Percentiles rank a stretch among this genome's conserved stretches.
These are phyloP conservation scores for Diaporthe citriasiana DNA, from an alignment of 2,329 filamentous ascomycete genomes.

Conservation along the genomic window DNA sequence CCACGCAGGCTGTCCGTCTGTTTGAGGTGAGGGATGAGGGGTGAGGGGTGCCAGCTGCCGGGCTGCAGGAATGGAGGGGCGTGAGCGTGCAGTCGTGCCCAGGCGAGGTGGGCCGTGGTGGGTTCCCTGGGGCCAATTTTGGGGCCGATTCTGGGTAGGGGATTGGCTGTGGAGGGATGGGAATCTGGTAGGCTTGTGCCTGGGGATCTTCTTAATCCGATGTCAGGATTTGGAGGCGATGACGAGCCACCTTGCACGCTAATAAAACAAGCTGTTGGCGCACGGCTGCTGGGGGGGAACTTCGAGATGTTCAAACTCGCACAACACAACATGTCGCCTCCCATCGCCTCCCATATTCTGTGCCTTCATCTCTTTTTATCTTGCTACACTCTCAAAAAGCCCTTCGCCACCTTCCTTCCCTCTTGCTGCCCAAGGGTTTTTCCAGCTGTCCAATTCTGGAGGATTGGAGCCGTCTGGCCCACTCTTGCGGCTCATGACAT, in stretches of 20 bases:
- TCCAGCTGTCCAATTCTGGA: background rate
- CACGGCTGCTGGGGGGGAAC: background rate
- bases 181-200: background rate
- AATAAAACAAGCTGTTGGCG: no score
- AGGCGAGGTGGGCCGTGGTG: background rate
- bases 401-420: background rate
- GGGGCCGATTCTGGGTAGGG: no score
- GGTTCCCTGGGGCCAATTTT: background rate
- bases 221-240: background rate
- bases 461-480: background rate
- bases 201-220: background rate
- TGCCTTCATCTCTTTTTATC: no score
- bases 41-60: slow-evolving; percentile 12
- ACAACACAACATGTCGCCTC: background rate
- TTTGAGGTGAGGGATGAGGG: background rate
- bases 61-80: slow-evolving; percentile 20
- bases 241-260: background rate
- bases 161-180: slow-evolving; percentile 5
- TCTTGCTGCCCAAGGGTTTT: background rate
- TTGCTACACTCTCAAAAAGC: no score
- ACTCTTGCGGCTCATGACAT: background rate
- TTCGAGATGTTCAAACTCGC: background rate
- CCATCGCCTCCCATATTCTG: no score
- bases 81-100: background rate
- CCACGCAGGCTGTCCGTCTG: background rate